A percentile compares a stretch with the other conserved stretches of the same genome.
These are phyloP conservation scores for Diaporthe batatas DNA, from an alignment of 2,329 filamentous ascomycete species.

Conservation along the genomic window DNA sequence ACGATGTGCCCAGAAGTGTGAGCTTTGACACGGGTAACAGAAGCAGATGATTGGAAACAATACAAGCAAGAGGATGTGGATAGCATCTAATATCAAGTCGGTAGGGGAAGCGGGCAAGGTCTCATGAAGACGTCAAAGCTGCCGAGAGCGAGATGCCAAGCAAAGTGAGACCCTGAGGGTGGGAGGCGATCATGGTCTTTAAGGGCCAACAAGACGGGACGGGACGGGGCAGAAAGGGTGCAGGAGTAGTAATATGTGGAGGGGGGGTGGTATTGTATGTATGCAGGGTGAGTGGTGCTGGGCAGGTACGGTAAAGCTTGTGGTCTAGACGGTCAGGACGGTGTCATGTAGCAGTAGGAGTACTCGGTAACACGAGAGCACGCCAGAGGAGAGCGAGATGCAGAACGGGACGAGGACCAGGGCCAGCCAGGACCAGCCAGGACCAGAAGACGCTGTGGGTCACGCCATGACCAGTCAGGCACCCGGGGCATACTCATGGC, in stretches of 20 bases:
- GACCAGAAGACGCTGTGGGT: neutral
- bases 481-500: neutral
- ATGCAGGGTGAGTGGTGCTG: neutral
- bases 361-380: too few species aligned
- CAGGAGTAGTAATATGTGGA: neutral
- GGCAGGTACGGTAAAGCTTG: neutral
- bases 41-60: neutral
- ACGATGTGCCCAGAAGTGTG: neutral
- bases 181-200: constrained; percentile 32
- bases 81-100: neutral
- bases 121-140: constrained; percentile 18
- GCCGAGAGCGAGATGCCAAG: constrained; percentile 26
- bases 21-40: neutral
- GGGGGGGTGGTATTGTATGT: neutral
- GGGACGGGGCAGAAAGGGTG: constrained; percentile 29
- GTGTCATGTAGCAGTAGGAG: neutral
- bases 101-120: constrained; percentile 7
- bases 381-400: neutral
- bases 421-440: constrained; percentile 1
- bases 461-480: constrained; percentile 13
- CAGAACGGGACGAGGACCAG: neutral
- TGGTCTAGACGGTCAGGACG: constrained; percentile 2
- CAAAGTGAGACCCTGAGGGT: constrained; percentile 20
- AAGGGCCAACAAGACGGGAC: constrained; percentile 16
- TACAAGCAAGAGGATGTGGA: neutral